Percentiles rank a stretch among this genome's conserved stretches.
Evolutionary conservation across 2,329 filamentous ascomycete species (phyloP).

Genomic region (Sclerotinia trifoliorum): DNA sequence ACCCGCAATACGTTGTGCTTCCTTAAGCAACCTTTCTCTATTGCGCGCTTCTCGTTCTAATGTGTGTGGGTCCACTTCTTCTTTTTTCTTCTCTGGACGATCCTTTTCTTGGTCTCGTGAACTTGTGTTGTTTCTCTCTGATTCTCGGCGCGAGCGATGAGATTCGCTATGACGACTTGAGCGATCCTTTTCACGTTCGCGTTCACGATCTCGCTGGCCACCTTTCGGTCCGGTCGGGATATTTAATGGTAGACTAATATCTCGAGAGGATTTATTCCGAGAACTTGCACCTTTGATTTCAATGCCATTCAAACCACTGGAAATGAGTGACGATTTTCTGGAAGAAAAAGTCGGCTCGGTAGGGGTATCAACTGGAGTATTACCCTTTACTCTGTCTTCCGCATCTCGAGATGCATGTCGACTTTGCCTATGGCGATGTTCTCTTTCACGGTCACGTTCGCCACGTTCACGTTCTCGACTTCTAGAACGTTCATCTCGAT

Average conservation of each 20-base stretch:
- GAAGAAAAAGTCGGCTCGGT: slow-evolving; percentile 25
- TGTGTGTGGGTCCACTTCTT: slow-evolving; percentile 50
- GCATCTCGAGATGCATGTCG: slow-evolving; percentile 33
- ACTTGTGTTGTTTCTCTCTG: slow-evolving; percentile 25
- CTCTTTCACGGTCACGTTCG: slow-evolving; percentile 45
- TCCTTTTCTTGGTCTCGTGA: slow-evolving; percentile 23
- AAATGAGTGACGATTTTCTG: slow-evolving; percentile 29
- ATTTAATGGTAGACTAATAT: slow-evolving; percentile 33
- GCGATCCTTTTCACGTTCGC: slow-evolving; percentile 35
- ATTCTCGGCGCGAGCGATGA: slow-evolving; percentile 44
- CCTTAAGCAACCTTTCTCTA: slow-evolving; percentile 64
- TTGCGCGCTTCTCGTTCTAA: slow-evolving; percentile 66
- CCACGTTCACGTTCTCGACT: slow-evolving; percentile 49
- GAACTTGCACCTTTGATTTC: slow-evolving; percentile 39
- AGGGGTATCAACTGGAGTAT: slow-evolving; percentile 27
- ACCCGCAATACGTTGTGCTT: slow-evolving; percentile 64
- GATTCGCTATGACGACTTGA: slow-evolving; percentile 28
- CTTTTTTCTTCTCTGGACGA: slow-evolving; percentile 26
- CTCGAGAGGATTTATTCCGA: slow-evolving; percentile 32
- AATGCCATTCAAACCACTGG: slow-evolving; percentile 32
- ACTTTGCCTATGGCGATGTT: slow-evolving; percentile 41
- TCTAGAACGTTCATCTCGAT: slow-evolving; percentile 46
- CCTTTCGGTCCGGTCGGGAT: slow-evolving; percentile 37
- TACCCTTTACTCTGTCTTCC: slow-evolving; percentile 25
- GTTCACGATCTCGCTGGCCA: slow-evolving; percentile 29